Evolutionary conservation across 768 basidiomycete species (phyloP).

Genomic region (Dentipellis sp.): DNA sequence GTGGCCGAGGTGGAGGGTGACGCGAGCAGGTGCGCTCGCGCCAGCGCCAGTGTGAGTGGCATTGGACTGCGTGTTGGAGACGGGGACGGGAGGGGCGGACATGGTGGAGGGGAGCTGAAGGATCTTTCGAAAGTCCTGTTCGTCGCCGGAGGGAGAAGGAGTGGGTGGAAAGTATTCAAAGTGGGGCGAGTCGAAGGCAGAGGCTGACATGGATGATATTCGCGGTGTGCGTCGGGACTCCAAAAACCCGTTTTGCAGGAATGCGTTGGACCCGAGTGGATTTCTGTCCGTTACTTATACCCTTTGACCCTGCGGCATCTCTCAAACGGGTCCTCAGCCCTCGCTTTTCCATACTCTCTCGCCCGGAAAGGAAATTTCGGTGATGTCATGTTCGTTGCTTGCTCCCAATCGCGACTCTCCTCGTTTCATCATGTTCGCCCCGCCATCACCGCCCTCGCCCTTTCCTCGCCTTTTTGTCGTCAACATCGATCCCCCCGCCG

Average conservation of each 20-base stretch:
- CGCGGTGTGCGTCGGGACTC: neutral
- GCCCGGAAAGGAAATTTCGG: neutral
- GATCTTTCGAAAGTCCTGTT: conserved; percentile 1
- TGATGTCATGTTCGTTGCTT: neutral
- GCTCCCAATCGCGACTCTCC: neutral
- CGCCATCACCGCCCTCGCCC: neutral
- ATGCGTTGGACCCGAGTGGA: too few species aligned
- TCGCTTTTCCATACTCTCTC: neutral
- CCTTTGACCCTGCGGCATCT: neutral
- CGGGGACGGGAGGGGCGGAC: conserved; percentile 8
- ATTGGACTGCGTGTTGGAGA: conserved; percentile 14
- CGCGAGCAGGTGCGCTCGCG: conserved; percentile 36
- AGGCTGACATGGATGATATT: conserved; percentile 7
- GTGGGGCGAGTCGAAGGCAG: conserved; percentile 10
- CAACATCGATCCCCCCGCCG: neutral
- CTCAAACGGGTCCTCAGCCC: neutral
- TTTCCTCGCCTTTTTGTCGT: too few species aligned
- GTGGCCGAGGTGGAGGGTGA: conserved; percentile 67
- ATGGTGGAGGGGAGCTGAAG: conserved; percentile 6
- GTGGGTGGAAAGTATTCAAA: conserved; percentile 28
- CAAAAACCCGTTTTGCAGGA: neutral
- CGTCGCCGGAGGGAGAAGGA: conserved; percentile 18
- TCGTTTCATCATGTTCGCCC: neutral
- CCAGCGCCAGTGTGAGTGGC: neutral
- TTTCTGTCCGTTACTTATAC: neutral